Evolutionary conservation across 768 basidiomycete species (phyloP), one percentile per base, ranked within the genome.

Genomic region (Tephrocybe sp.): DNA sequence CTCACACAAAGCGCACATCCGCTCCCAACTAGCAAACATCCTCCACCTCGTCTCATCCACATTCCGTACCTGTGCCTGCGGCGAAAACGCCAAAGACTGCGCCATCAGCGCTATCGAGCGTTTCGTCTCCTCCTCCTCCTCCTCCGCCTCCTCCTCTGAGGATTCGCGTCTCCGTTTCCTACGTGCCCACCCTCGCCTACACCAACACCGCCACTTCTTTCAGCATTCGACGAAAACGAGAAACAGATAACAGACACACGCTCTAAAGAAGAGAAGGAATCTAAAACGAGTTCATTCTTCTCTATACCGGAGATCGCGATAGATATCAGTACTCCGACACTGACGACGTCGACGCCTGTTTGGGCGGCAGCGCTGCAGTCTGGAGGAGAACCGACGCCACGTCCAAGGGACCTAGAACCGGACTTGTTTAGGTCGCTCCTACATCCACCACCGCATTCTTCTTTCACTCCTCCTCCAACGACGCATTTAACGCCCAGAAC

Each of bases 1-100:
- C 1, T 69, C 69, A 18, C 74, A 79, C 45, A 56, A 80, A 19
- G 61, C 69, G 16, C 78, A 81, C 52, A 73, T 86, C 13, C 81
- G 80, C 31, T 67, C 76, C 23, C 86, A 88, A 57, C 80, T 88
- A 69, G 75, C 83, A 0, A 80, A 82, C 22, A 82, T 88, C 60
- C 74, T 89, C 0, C 84, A 88, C 47, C 75, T 84, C 5, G 75
- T 89, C 45, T 72, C 79, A 6, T 82, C 82, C 15, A 86, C 83
- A 0, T 89, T 88, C 58, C 82, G 83, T 3, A 83, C 84, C 1
- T 89, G 87, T 46, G 87, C 87, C 0, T 89, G 87, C 54, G 87
- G 87, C 5, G 70, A 77, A 9, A 71, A 71, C 4, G 74, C 83
- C 3, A 72, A 70, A 25, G 80, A 85, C 45, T 90, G 88, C 57